Percentiles rank a stretch among this genome's conserved stretches.
These are phyloP conservation scores for Fusarium oxysporum DNA, from an alignment of 2,329 filamentous ascomycete genomes.

Conservation along the genomic window DNA sequence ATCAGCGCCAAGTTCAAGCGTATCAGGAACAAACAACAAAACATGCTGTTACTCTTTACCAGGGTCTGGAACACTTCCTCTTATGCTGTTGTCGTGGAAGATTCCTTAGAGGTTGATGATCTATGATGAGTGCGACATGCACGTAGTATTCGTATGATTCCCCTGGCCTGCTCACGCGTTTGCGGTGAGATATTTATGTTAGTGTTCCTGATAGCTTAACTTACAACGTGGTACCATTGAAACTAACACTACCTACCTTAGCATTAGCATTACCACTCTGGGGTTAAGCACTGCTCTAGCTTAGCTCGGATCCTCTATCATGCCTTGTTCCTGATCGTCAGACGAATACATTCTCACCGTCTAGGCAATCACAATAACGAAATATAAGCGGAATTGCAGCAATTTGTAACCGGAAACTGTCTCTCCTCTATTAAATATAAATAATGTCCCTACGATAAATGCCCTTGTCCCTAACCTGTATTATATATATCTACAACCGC, in stretches of 20 bases:
- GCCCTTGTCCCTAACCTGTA: neutral
- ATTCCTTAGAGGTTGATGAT: conserved; percentile 9
- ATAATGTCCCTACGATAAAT: neutral
- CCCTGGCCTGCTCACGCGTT: conserved; percentile 18
- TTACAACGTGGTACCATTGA: neutral
- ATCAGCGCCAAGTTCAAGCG: conserved; percentile 22
- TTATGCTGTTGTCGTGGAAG: conserved; percentile 27
- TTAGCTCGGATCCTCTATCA: conserved; percentile 12
- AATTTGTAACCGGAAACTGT: neutral
- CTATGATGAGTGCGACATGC: neutral
- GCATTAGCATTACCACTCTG: neutral
- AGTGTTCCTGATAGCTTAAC: conserved; percentile 15
- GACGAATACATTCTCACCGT: neutral
- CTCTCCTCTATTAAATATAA: conserved; percentile 11
- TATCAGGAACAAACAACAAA: conserved; percentile 36
- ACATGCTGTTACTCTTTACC: conserved; percentile 8
- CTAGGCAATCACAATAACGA: neutral
- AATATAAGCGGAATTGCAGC: conserved; percentile 1
- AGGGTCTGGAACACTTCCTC: conserved; percentile 10
- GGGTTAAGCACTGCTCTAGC: conserved; percentile 16
- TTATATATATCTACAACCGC: conserved; percentile 8
- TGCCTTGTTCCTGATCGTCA: conserved; percentile 19
- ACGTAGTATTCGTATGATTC: conserved; percentile 8
- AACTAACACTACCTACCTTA: neutral
- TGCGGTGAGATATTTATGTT: conserved; percentile 16